These are phyloP conservation scores for Aspergillus piperis DNA, from an alignment of 2,329 filamentous ascomycete species.

Conservation along the genomic window DNA sequence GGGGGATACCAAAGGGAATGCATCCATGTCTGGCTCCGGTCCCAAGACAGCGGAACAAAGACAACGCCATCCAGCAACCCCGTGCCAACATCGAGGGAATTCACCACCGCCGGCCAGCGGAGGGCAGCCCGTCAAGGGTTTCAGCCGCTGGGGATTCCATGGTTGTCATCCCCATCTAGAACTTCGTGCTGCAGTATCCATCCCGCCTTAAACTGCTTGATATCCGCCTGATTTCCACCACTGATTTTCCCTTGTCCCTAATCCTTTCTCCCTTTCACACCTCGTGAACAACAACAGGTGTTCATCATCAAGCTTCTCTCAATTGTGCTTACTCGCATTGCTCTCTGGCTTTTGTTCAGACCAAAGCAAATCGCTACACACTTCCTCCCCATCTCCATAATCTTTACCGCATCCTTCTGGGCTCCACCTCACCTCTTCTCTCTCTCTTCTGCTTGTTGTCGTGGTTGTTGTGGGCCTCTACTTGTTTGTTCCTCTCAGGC, in stretches of 20 bases:
- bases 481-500: no score
- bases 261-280: neutral
- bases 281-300: neutral
- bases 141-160: constrained; percentile 12
- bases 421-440: neutral
- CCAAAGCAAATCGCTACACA: no score
- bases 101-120: constrained; percentile 2
- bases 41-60: constrained; percentile 25
- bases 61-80: constrained; percentile 13
- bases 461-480: neutral
- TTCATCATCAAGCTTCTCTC: neutral
- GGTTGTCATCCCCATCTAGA: constrained; percentile 14
- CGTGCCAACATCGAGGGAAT: constrained; percentile 5
- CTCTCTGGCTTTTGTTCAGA: no score
- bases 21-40: constrained; percentile 11
- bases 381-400: neutral
- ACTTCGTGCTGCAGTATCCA: constrained; percentile 24
- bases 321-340: neutral
- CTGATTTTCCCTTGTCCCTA: neutral
- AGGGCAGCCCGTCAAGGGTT: constrained; percentile 9
- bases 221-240: constrained; percentile 11
- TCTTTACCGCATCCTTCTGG: neutral
- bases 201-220: constrained; percentile 14
- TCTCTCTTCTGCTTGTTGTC: neutral
- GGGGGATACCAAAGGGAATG: constrained; percentile 7